These are phyloP conservation scores for Fragilaria crotonensis DNA, from an alignment of 108 stramenopile genomes.

Conservation along the genomic window DNA sequence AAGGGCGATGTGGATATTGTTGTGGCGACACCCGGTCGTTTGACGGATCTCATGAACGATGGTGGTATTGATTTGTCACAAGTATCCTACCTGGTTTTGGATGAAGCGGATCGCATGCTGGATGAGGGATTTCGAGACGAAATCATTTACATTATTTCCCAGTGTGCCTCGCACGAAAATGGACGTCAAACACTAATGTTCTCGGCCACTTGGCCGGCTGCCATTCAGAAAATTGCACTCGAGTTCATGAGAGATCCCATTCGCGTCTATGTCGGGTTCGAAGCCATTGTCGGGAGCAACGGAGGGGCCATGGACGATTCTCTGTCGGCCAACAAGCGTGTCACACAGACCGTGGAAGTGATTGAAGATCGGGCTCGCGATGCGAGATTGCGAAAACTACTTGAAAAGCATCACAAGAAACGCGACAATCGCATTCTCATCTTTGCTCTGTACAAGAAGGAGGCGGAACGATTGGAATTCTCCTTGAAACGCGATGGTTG, in stretches of 20 bases:
- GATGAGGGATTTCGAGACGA: constrained; percentile 75
- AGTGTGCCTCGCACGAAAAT: constrained; percentile 45
- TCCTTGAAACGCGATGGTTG: constrained; percentile 69
- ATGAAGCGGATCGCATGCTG: constrained; percentile 95
- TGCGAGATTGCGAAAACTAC: constrained; percentile 60
- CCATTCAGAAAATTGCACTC: constrained; percentile 85
- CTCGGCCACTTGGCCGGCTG: constrained; percentile 97
- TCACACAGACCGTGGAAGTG: constrained; percentile 91
- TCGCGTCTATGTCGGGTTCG: constrained; percentile 84
- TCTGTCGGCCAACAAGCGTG: constrained; percentile 91
- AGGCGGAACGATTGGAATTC: constrained; percentile 86
- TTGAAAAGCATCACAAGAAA: constrained; percentile 64
- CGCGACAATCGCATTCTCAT: constrained; percentile 70
- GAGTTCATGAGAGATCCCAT: constrained; percentile 83
- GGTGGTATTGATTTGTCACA: constrained; percentile 62
- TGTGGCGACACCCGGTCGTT: constrained; percentile 96
- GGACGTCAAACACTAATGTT: constrained; percentile 95
- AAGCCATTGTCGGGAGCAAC: constrained; percentile 68
- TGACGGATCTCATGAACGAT: constrained; percentile 92
- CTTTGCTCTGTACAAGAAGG: constrained; percentile 98
- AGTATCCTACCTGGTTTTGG: constrained; percentile 83
- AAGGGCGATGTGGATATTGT: constrained; percentile 74
- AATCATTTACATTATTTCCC: constrained; percentile 68
- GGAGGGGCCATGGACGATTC: constrained; percentile 81
- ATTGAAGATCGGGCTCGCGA: constrained; percentile 88